These are phyloP conservation scores for Aciculosporium take DNA, from an alignment of 2,329 filamentous ascomycete genomes.

Conservation along the genomic window DNA sequence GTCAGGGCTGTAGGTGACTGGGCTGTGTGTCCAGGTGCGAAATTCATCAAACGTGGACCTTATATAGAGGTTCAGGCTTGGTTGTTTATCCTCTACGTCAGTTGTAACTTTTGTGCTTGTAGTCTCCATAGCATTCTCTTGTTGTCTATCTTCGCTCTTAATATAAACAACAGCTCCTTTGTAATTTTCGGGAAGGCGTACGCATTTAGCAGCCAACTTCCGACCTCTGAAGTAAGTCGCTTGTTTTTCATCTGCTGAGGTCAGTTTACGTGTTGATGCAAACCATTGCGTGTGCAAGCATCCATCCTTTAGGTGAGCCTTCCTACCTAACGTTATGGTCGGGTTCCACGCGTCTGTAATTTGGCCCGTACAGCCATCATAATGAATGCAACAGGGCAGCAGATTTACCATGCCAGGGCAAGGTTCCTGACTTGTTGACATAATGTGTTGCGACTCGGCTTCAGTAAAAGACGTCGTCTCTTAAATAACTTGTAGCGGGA, in stretches of 20 bases:
- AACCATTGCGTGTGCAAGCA: not conserved
- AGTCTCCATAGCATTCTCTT: slow-evolving; percentile 11
- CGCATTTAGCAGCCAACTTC: slow-evolving; percentile 53
- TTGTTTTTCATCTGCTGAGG: slow-evolving; percentile 30
- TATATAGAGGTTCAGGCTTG: slow-evolving; percentile 24
- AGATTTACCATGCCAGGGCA: slow-evolving; percentile 48
- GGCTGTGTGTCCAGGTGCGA: slow-evolving; percentile 75
- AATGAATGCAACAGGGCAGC: slow-evolving; percentile 66
- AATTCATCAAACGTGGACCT: slow-evolving; percentile 57
- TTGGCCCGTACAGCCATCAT: slow-evolving; percentile 57
- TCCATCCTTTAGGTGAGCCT: not conserved
- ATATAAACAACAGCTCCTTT: slow-evolving; percentile 42
- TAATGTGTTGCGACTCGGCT: slow-evolving; percentile 30
- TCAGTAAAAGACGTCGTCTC: too few relatives aligned
- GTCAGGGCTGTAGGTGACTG: slow-evolving; percentile 49
- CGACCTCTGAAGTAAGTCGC: slow-evolving; percentile 65
- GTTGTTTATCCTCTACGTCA: slow-evolving; percentile 14
- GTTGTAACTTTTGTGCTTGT: slow-evolving; percentile 17
- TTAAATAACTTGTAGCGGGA: too few relatives aligned
- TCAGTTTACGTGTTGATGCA: not conserved
- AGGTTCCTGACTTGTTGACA: slow-evolving; percentile 20
- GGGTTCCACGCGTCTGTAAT: slow-evolving; percentile 59
- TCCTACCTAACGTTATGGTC: slow-evolving; percentile 28
- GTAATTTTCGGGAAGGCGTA: slow-evolving; percentile 59
- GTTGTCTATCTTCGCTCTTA: slow-evolving; percentile 24